Percentiles rank a stretch among this genome's conserved stretches.
Evolutionary conservation across 1,284 basidiomycete genomes (phyloP).

Genomic region (Hortiboletus rubellus): DNA sequence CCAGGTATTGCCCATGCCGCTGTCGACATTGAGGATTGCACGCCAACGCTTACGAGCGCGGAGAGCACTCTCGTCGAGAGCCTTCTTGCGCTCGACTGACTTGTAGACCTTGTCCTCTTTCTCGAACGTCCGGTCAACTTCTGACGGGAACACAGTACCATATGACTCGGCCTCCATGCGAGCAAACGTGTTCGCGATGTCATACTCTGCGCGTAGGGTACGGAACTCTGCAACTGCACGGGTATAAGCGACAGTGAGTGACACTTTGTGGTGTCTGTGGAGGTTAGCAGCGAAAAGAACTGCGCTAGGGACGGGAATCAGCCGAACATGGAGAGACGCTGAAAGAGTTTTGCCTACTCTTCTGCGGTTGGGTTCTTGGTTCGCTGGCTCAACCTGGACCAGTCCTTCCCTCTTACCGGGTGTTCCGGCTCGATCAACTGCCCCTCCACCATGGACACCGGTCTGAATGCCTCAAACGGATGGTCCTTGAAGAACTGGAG

Average conservation of each 20-base stretch:
- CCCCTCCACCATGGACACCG: constrained; percentile 76
- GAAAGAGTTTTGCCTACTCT: constrained; percentile 65
- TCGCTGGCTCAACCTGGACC: constrained; percentile 79
- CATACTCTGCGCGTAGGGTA: constrained; percentile 80
- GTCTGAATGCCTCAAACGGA: constrained; percentile 92
- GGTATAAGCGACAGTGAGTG: constrained; percentile 82
- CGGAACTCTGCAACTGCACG: constrained; percentile 84
- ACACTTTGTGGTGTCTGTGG: constrained; percentile 61
- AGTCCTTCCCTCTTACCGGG: constrained; percentile 58
- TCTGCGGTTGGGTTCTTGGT: constrained; percentile 84
- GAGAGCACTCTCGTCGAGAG: constrained; percentile 56
- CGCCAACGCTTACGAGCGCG: constrained; percentile 76
- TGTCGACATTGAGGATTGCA: constrained; percentile 52
- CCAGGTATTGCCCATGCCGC: constrained; percentile 52
- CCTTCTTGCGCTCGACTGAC: constrained; percentile 56
- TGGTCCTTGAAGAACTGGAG: constrained; percentile 95
- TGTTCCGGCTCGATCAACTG: constrained; percentile 56
- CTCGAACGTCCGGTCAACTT: constrained; percentile 59
- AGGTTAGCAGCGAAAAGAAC: constrained; percentile 82
- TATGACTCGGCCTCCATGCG: constrained; percentile 78
- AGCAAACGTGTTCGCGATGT: constrained; percentile 77
- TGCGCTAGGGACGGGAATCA: constrained; percentile 51
- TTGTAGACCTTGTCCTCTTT: constrained; percentile 64
- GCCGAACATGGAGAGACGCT: not conserved
- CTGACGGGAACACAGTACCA: constrained; percentile 70